These are phyloP conservation scores for Talaromyces islandicus DNA, from an alignment of 2,329 filamentous ascomycete species.

Conservation along the genomic window DNA sequence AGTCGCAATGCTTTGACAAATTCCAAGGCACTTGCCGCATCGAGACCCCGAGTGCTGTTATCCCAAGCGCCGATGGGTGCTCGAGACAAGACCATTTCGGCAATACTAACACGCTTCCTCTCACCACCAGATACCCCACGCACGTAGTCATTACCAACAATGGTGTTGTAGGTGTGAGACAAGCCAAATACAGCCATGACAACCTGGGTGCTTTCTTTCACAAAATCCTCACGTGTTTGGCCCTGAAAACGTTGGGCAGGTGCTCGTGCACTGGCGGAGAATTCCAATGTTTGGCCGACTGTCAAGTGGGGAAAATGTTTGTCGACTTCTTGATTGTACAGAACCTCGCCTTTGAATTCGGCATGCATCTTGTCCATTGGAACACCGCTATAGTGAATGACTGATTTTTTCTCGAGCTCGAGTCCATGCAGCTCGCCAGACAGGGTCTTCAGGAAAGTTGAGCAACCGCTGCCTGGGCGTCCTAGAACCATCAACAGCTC, in stretches of 20 bases:
- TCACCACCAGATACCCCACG: slow-evolving; percentile 67
- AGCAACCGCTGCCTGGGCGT: slow-evolving; percentile 49
- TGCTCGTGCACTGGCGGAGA: slow-evolving; percentile 64
- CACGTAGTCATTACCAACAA: slow-evolving; percentile 70
- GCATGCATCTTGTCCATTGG: slow-evolving; percentile 68
- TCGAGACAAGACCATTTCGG: slow-evolving; percentile 65
- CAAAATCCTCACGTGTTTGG: slow-evolving; percentile 55
- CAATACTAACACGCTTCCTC: slow-evolving; percentile 74
- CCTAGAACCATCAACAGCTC: slow-evolving; percentile 34
- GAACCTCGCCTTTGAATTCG: slow-evolving; percentile 37
- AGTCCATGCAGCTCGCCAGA: slow-evolving; percentile 78
- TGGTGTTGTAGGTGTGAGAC: slow-evolving; percentile 65
- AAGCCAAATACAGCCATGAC: slow-evolving; percentile 68
- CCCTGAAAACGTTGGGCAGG: slow-evolving; percentile 56
- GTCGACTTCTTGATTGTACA: slow-evolving; percentile 15
- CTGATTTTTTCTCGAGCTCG: slow-evolving; percentile 60
- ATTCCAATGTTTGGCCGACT: slow-evolving; percentile 66
- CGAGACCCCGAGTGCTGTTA: slow-evolving; percentile 67
- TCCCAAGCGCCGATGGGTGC: slow-evolving; percentile 68
- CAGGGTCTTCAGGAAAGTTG: slow-evolving; percentile 78
- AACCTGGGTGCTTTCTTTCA: slow-evolving; percentile 59
- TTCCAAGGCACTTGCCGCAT: slow-evolving; percentile 66
- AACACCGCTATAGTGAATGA: slow-evolving; percentile 70
- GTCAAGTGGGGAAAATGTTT: slow-evolving; percentile 68
- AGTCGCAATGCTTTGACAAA: slow-evolving; percentile 63